Percentiles rank a stretch among this genome's conserved stretches.
These are phyloP conservation scores for Saccharomyces hybrid DNA, from an alignment of 1,139 yeast genomes.

Conservation along the genomic window DNA sequence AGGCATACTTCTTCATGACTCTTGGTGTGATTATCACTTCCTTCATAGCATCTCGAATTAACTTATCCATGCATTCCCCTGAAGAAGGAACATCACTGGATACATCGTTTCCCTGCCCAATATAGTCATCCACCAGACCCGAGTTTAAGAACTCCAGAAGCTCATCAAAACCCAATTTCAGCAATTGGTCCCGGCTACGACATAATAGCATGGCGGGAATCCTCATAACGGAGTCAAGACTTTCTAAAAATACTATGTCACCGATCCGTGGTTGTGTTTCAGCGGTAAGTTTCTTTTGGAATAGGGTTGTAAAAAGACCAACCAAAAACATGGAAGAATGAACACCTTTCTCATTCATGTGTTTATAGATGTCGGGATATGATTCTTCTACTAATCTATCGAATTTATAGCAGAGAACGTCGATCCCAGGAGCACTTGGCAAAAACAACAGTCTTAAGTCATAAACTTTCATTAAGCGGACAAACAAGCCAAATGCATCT, in stretches of 20 bases:
- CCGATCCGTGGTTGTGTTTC: constrained; percentile 74
- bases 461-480: constrained; percentile 74
- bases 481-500: constrained; percentile 62
- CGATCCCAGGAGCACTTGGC: constrained; percentile 86
- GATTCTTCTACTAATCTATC: constrained; percentile 63
- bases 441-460: constrained; percentile 61
- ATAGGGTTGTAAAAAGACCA: constrained; percentile 1
- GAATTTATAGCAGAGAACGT: constrained; percentile 72
- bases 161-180: constrained; percentile 64
- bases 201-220: constrained; percentile 74
- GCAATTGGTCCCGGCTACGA: constrained; percentile 52
- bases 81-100: constrained; percentile 42
- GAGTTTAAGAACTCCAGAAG: constrained; percentile 70
- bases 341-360: constrained; percentile 76
- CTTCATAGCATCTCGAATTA: constrained; percentile 74
- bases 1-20: constrained; percentile 57
- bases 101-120: constrained; percentile 29
- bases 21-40: constrained; percentile 61
- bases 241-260: constrained; percentile 83
- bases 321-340: constrained; percentile 1
- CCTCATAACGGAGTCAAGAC: constrained; percentile 72
- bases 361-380: constrained; percentile 48
- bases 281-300: constrained; percentile 56
- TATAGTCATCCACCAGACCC: constrained; percentile 52
- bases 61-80: constrained; percentile 37